Base-by-base conservation (phyloP, 179 eudicot genomes). In the Silene noctiflora region DNA sequence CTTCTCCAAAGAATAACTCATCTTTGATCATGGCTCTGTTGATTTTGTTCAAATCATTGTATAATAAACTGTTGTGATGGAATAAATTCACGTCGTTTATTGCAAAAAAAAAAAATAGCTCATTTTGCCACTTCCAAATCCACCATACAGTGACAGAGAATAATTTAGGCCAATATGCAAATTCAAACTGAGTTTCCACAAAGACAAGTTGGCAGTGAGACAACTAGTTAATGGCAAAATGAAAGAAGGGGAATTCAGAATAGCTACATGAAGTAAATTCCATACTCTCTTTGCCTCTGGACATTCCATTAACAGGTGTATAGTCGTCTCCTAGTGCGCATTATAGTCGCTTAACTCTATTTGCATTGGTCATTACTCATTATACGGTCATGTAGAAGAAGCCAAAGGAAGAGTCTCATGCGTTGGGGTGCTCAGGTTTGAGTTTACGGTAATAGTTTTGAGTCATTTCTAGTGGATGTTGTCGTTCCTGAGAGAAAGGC, bases 361-460 rank as follows among this genome's bases (percentile, higher is more conserved):
- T 44, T 44, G 51, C 51, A 44, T 44, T 44, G 2, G 29, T 27
- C 29, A 27, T 2, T 42, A 42, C 9, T 27, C 29, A 27, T 2
- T 42, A 42, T 42, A 42, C 46, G 53, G 53, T 46, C 53, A 46
- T 42, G 53, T 16, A 46, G 53, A 12, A 46, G 53, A 16, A 12
- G 53, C 16, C 4, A 46, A 46, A 46, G 53, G 16, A 11, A 46
- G 53, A 46, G 14, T 11, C 53, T 46, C 53, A 46, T 12, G 14
- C 16, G 53, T 46, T 1, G 53, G 48, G 48, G 16, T 46, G 53
- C 9, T 25, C 83, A 95, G 99, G 87, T 95, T 78, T 95, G 99
- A 96, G 90, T 95, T 0, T 95, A 90, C 59, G 97, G 99, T 11
- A 93, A 93, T 85, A 95, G 99, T 74, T 95, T 95, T 58, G 96